Evolutionary conservation across 768 basidiomycete genomes (phyloP).

Genomic region (Cubamyces sp.): DNA sequence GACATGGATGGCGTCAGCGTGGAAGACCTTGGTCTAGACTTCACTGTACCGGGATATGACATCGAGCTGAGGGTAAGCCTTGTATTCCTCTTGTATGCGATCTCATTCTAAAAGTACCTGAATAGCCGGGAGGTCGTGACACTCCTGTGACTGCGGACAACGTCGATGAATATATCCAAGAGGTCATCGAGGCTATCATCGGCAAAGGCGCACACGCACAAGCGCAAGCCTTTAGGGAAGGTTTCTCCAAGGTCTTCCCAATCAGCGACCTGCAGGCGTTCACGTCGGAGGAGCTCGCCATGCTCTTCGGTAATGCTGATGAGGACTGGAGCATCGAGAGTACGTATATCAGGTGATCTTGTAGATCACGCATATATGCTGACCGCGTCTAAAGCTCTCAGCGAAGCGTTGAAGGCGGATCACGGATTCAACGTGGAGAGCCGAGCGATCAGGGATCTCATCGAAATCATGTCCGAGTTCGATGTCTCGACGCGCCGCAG

Average conservation of each 20-base stretch:
- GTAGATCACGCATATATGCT: background rate
- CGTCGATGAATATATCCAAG: conserved; percentile 86
- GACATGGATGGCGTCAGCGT: conserved; percentile 54
- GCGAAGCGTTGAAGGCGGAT: conserved; percentile 92
- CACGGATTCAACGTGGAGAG: conserved; percentile 98
- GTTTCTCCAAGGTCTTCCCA: conserved; percentile 96
- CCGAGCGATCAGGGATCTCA: conserved; percentile 83
- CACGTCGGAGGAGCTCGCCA: conserved; percentile 91
- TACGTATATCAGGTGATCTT: conserved; percentile 42
- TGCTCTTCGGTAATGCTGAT: conserved; percentile 95
- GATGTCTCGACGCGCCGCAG: conserved; percentile 76
- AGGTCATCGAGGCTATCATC: conserved; percentile 86
- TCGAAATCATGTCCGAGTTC: conserved; percentile 86
- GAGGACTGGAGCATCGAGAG: conserved; percentile 96
- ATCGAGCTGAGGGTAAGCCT: conserved; percentile 80
- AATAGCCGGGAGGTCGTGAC: conserved; percentile 77
- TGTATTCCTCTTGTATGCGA: too few species aligned
- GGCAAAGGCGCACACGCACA: conserved; percentile 79
- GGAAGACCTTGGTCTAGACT: conserved; percentile 92
- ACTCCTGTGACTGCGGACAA: conserved; percentile 85
- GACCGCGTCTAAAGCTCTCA: conserved; percentile 61
- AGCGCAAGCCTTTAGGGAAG: conserved; percentile 90
- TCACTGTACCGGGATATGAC: conserved; percentile 95
- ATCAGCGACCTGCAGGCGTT: conserved; percentile 90
- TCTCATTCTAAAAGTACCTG: conserved; percentile 6